Evolutionary conservation across 495 filamentous ascomycete genomes (phyloP), one percentile per base, ranked within the genome.

Genomic region (Aspergillus olivimuriae): DNA sequence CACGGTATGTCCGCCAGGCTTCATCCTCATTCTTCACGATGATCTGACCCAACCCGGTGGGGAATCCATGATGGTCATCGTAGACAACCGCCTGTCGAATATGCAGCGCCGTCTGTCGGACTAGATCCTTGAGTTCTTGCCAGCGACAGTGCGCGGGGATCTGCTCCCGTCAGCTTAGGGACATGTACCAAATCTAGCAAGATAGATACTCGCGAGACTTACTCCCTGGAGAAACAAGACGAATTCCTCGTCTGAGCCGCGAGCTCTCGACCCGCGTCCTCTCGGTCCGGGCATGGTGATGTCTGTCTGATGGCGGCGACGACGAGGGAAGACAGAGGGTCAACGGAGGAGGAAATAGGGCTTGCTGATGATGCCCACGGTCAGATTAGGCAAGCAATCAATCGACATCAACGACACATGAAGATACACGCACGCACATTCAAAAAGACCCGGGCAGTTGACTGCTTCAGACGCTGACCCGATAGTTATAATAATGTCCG

Each of bases 21-120:
- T 73, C 69, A 19, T 71, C 69, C 40, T 73, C 69, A 32, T 71
- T 69, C 16, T 73, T 73, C 22, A 73, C 58, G 18, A 73, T 73
- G 34, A 73, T 73, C 43, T 73, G 69, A 1, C 69, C 69, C 2
- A 73, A 45, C 15, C 69, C 69, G 0, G 69, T 73, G 12, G 69
- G 67, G 37, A 66, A 66, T 2, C 69, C 69, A 44, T 73, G 62
- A 21, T 50, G 61, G 36, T 73, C 69, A 51, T 73, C 69, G 34
- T 73, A 73, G 23, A 73, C 69, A 2, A 73, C 67, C 4, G 69
- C 69, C 40, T 73, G 69, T 8, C 69, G 65, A 36, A 73, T 71
- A 50, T 73, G 69, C 28, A 65, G 39, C 14, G 69, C 68, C 8
- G 68, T 71, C 44, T 73, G 68, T 12, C 69, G 69, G 16, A 73